Percentiles rank a stretch among this genome's conserved stretches.
phyloP scores from a whole-genome alignment of 2,329 filamentous ascomycete genomes.

The Stagonosporopsis rhizophila region DNA sequence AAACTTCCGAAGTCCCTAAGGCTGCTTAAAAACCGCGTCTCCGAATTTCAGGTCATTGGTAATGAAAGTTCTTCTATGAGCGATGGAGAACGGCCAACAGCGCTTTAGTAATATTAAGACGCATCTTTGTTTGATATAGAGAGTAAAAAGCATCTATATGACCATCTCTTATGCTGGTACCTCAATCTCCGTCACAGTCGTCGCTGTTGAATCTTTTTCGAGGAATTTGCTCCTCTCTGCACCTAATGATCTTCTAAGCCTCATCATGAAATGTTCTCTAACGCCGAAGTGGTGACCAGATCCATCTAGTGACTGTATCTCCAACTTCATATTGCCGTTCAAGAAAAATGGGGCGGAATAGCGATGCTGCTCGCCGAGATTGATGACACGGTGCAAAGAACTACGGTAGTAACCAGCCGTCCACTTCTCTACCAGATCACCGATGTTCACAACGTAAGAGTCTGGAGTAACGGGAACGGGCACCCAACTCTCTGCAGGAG shows the following conservation, averaged over 20 bases:
- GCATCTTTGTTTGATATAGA: too few species aligned
- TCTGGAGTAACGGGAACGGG: slow-evolving; percentile 9
- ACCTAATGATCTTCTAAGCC: slow-evolving; percentile 4
- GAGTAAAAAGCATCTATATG: too few species aligned
- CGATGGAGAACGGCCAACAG: too few species aligned
- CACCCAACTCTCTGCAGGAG: slow-evolving; percentile 15
- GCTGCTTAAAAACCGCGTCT: too few species aligned
- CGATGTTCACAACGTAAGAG: slow-evolving; percentile 19
- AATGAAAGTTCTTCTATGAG: too few species aligned
- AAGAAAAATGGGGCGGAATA: slow-evolving; percentile 4
- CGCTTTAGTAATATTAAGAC: too few species aligned
- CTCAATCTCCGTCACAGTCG: background rate
- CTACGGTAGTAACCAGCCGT: slow-evolving; percentile 18
- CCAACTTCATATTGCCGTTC: slow-evolving; percentile 8
- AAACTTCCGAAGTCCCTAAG: too few species aligned
- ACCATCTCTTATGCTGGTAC: too few species aligned
- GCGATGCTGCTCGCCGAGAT: slow-evolving; percentile 4
- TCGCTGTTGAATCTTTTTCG: background rate
- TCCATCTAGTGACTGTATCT: background rate
- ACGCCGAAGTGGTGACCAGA: slow-evolving; percentile 2
- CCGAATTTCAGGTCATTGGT: too few species aligned
- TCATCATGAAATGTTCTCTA: slow-evolving; percentile 9
- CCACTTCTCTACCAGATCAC: slow-evolving; percentile 19
- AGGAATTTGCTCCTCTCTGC: slow-evolving; percentile 5
- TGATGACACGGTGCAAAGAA: slow-evolving; percentile 19